Base-by-base conservation (phyloP, 176 grass and related monocot species). In the Typha latifolia region DNA sequence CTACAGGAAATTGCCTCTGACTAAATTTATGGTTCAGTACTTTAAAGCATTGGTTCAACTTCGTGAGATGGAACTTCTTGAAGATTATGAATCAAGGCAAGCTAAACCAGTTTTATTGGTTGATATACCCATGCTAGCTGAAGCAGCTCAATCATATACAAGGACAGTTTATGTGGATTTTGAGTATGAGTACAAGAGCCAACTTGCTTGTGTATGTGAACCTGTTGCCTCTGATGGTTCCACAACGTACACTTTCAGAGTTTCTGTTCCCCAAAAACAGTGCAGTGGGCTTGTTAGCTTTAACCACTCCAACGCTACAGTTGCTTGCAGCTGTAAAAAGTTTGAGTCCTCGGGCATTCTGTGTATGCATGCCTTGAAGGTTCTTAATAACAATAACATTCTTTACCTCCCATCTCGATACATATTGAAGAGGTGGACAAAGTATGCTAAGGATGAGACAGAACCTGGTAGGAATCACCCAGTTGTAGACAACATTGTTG, bases 331-430 rank as follows among this genome's bases (percentile, higher is more conserved):
- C 66, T 74, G 83, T 59, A 86, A 81, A 49, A 86, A 81, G 66
- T 81, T 86, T 14, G 78, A 86, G 51, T 86, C 78, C 4, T 69
- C 70, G 56, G 73, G 78, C 5, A 69, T 85, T 66, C 71, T 74
- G 26, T 81, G 83, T 55, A 85, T 81, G 83, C 83, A 86, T 61
- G 64, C 73, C 26, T 72, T 86, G 5, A 86, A 81, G 59, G 73
- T 86, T 66, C 75, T 86, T 62, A 85, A 81, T 63, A 81, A 86
- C 67, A 85, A 85, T 56, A 74, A 86, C 32, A 73, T 86, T 77
- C 75, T 86, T 23, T 72, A 79, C 61, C 71, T 79, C n/a, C 80
- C 62, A 10, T 18, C 37, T 14, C 67, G 53, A 37, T 83, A 72
- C 62, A 67, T 78, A 67, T 22, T 77, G 52, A 81, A 74, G 56